Evolutionary conservation across 2,329 filamentous ascomycete species (phyloP).

Genomic region (Annulohypoxylon truncatum): DNA sequence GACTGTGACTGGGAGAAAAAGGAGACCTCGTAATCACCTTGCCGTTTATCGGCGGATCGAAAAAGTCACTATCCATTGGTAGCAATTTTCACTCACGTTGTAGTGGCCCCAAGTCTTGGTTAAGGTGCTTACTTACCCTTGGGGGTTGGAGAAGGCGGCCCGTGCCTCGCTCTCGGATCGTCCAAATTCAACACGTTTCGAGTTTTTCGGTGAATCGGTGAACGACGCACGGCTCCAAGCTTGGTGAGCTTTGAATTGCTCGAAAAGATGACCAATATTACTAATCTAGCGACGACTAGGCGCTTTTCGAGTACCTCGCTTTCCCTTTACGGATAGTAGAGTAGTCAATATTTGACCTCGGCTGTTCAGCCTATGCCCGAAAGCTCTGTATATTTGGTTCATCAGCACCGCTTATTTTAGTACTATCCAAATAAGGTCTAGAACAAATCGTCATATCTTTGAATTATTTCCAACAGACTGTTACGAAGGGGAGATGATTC

Average conservation of each 20-base stretch:
- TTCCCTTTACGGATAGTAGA: conserved; percentile 1
- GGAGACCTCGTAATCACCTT: conserved; percentile 1
- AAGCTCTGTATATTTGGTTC: conserved; percentile 28
- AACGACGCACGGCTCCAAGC: conserved; percentile 8
- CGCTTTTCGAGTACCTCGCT: conserved; percentile 11
- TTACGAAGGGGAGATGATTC: conserved; percentile 9
- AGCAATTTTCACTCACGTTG: background rate
- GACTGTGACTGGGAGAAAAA: conserved; percentile 14
- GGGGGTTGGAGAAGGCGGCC: conserved; percentile 24
- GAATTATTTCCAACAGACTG: conserved; percentile 11
- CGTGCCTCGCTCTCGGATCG: conserved; percentile 31
- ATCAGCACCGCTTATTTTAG: conserved; percentile 26
- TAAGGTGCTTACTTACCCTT: conserved; percentile 35
- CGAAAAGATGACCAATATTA: conserved; percentile 14
- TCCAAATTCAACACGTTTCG: conserved; percentile 8
- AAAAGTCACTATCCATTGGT: background rate
- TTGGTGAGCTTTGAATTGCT: background rate
- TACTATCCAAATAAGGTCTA: conserved; percentile 26
- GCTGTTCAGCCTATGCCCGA: conserved; percentile 18
- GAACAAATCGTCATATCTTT: conserved; percentile 16
- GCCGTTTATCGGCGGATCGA: background rate
- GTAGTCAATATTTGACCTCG: conserved; percentile 20
- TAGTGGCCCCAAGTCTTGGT: conserved; percentile 16
- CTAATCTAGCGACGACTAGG: conserved; percentile 14
- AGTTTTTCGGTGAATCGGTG: conserved; percentile 27